These are phyloP conservation scores for Zalaria sp. DNA, from an alignment of 2,329 filamentous ascomycete species.

Conservation along the genomic window DNA sequence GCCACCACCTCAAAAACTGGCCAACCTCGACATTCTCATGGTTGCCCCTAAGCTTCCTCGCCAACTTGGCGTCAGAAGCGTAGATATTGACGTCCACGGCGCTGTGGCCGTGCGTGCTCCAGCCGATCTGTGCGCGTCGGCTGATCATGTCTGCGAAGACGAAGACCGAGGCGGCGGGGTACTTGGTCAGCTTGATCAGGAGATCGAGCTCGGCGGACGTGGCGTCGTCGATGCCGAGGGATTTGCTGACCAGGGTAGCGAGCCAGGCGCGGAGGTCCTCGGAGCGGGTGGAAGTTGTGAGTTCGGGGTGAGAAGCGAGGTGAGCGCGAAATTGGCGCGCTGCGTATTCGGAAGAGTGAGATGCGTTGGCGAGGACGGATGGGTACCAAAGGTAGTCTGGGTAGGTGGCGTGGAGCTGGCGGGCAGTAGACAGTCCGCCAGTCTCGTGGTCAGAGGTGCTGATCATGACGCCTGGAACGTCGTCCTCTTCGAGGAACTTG, in stretches of 20 bases:
- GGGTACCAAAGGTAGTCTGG: conserved; percentile 72
- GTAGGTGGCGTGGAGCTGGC: conserved; percentile 51
- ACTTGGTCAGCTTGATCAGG: conserved; percentile 45
- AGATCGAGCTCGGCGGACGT: conserved; percentile 54
- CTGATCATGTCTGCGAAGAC: conserved; percentile 76
- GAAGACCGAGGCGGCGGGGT: conserved; percentile 42
- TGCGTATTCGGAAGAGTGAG: conserved; percentile 59
- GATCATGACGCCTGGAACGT: conserved; percentile 66
- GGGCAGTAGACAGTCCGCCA: conserved; percentile 69
- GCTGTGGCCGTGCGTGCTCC: conserved; percentile 79
- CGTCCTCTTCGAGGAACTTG: conserved; percentile 65
- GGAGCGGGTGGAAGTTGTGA: conserved; percentile 13
- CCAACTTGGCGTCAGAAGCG: conserved; percentile 52
- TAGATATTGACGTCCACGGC: conserved; percentile 97
- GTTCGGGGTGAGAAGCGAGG: conserved; percentile 25
- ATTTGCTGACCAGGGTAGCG: conserved; percentile 50
- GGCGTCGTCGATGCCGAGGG: conserved; percentile 65
- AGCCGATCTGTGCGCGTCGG: conserved; percentile 75
- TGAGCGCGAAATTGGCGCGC: conserved; percentile 47
- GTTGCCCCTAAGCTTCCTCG: conserved; percentile 60
- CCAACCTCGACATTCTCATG: conserved; percentile 93
- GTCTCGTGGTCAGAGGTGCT: conserved; percentile 94
- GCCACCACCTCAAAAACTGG: conserved; percentile 62
- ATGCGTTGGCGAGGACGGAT: conserved; percentile 64
- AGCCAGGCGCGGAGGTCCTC: conserved; percentile 41